Percentiles rank a stretch among this genome's conserved stretches.
Evolutionary conservation across 192 early-diverging fungal species (phyloP).

Genomic region (Backusella macrospora): DNA sequence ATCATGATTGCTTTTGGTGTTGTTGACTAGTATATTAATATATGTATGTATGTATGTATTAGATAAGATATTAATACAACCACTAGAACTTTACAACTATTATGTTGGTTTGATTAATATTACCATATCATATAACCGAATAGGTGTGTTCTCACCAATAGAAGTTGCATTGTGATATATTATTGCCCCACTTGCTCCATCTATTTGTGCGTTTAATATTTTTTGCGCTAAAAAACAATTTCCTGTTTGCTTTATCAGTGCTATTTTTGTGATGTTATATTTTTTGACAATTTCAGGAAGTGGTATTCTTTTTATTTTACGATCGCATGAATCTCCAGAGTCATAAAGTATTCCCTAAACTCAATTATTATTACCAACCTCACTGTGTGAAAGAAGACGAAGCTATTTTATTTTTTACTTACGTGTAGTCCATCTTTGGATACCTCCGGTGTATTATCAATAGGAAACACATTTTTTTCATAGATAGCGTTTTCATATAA

Average conservation of each 20-base stretch:
- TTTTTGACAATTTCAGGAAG: not conserved
- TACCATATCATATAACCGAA: conserved; percentile 5
- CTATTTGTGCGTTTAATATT: conserved; percentile 21
- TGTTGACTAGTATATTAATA: not conserved
- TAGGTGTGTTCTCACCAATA: not conserved
- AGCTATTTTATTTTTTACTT: not conserved
- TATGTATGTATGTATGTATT: not conserved
- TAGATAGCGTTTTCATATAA: not conserved
- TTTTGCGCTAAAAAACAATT: conserved; percentile 26
- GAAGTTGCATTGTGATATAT: conserved; percentile 25
- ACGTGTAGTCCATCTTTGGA: not conserved
- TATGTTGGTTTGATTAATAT: not conserved
- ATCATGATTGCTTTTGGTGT: conserved; percentile 6
- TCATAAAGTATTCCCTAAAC: conserved; percentile 28
- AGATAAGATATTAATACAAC: not conserved
- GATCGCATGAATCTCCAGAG: conserved; percentile 18
- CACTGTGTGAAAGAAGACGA: not conserved
- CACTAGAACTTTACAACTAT: not conserved
- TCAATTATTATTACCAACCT: not conserved
- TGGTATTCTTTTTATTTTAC: not conserved
- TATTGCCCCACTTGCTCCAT: conserved; percentile 27
- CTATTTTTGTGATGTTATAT: conserved; percentile 19
- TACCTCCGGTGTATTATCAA: conserved; percentile 1
- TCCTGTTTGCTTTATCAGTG: conserved; percentile 14
- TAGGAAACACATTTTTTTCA: not conserved